These are phyloP conservation scores for Pseudopithomyces maydicus DNA, from an alignment of 2,329 filamentous ascomycete species.

Conservation along the genomic window DNA sequence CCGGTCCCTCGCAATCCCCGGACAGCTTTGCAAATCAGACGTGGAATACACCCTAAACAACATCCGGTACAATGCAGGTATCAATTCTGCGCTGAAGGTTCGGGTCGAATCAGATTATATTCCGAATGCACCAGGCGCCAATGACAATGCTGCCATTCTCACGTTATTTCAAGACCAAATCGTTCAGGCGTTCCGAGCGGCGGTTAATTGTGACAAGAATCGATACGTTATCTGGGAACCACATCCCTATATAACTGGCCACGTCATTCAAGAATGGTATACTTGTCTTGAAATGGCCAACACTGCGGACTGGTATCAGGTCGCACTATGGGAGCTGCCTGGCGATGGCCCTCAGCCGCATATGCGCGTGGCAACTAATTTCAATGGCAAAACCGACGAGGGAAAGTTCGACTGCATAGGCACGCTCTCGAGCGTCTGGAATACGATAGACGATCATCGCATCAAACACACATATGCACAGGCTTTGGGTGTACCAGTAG, in stretches of 20 bases:
- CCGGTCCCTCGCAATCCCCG: neutral
- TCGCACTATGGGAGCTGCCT: neutral
- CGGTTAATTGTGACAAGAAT: neutral
- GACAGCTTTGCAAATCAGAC: neutral
- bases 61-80: neutral
- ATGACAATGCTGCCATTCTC: neutral
- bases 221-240: neutral
- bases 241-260: no score
- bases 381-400: neutral
- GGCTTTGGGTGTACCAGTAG: neutral
- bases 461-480: neutral
- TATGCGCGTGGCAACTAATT: neutral
- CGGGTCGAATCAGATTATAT: neutral
- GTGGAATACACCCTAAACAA: neutral
- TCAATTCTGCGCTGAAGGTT: neutral
- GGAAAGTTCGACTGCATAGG: neutral
- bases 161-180: neutral
- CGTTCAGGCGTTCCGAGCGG: neutral
- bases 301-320: neutral
- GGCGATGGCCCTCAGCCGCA: neutral
- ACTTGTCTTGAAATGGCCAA: neutral
- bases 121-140: neutral
- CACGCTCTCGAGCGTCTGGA: neutral
- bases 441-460: neutral
- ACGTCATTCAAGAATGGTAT: neutral